phyloP scores from a whole-genome alignment of 306 rosid species.

The Purshia tridentata region DNA sequence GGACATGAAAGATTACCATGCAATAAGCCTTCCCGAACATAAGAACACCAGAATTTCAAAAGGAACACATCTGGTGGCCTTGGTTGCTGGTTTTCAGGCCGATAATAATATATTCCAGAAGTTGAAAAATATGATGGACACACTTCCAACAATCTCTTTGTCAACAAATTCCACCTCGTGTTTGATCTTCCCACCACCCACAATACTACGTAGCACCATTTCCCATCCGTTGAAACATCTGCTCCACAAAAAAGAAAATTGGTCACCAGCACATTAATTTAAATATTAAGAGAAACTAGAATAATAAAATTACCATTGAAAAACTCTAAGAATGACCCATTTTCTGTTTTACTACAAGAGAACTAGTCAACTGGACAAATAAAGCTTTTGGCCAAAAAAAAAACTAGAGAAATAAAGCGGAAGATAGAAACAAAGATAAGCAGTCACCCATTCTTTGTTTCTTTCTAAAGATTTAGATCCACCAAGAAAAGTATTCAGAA shows the following conservation, averaged over 20 bases:
- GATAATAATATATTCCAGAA: constrained; percentile 41
- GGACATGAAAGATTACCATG: constrained; percentile 37
- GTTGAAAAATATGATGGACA: constrained; percentile 56
- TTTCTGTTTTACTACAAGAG: background rate
- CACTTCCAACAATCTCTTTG: constrained; percentile 48
- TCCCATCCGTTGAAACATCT: constrained; percentile 59
- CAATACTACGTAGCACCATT: constrained; percentile 58
- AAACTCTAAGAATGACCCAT: background rate
- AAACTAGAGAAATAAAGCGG: background rate
- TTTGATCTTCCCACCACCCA: constrained; percentile 53
- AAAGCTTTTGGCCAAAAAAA: too few species aligned
- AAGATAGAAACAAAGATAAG: background rate
- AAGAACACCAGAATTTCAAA: constrained; percentile 56
- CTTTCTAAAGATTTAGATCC: background rate
- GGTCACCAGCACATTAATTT: background rate
- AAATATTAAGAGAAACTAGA: background rate
- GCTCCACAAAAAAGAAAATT: background rate
- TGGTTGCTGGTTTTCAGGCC: constrained; percentile 37
- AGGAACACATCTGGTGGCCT: constrained; percentile 47
- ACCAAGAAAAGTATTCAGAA: background rate
- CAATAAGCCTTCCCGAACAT: constrained; percentile 47
- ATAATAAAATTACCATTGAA: background rate
- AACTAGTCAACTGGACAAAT: background rate
- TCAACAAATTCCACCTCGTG: constrained; percentile 54
- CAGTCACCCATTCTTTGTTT: background rate